Evolutionary conservation across 352 stramenopile genomes (phyloP).

Genomic region (Plasmopara halstedii): DNA sequence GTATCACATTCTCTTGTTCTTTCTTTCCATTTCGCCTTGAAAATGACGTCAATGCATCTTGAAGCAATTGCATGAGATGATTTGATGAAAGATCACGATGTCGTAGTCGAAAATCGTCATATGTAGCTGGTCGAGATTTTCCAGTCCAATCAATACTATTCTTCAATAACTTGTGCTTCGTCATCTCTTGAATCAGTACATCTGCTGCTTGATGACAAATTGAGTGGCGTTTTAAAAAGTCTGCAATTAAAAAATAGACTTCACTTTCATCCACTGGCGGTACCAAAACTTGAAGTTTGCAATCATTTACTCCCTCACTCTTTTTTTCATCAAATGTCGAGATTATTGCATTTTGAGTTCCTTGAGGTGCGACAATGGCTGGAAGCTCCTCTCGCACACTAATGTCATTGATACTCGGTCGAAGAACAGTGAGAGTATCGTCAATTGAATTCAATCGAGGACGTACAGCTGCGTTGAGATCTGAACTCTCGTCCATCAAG

Average conservation of each 20-base stretch:
- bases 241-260: constrained; percentile 80
- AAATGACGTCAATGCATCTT: constrained; percentile 18
- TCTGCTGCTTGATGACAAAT: constrained; percentile 56
- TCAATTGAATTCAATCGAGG: constrained; percentile 1
- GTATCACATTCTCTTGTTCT: constrained; percentile 3
- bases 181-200: constrained; percentile 57
- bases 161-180: constrained; percentile 45
- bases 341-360: neutral
- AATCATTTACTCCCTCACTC: constrained; percentile 2
- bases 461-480: neutral
- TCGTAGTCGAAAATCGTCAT: constrained; percentile 66
- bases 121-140: constrained; percentile 34
- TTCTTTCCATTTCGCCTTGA: constrained; percentile 10
- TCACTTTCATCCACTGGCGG: constrained; percentile 35
- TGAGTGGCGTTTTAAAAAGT: constrained; percentile 70
- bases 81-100: constrained; percentile 59
- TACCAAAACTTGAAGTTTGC: neutral
- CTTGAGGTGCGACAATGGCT: constrained; percentile 8
- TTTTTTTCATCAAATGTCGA: constrained; percentile 10
- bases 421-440: constrained; percentile 1
- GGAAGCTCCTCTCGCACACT: constrained; percentile 14
- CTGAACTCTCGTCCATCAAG: constrained; percentile 20
- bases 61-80: constrained; percentile 58
- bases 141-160: constrained; percentile 66
- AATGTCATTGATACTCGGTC: constrained; percentile 1